Conservation (phyloP, 2,329 filamentous ascomycete genomes). For the Aspergillus oerlinghausenensis region DNA sequence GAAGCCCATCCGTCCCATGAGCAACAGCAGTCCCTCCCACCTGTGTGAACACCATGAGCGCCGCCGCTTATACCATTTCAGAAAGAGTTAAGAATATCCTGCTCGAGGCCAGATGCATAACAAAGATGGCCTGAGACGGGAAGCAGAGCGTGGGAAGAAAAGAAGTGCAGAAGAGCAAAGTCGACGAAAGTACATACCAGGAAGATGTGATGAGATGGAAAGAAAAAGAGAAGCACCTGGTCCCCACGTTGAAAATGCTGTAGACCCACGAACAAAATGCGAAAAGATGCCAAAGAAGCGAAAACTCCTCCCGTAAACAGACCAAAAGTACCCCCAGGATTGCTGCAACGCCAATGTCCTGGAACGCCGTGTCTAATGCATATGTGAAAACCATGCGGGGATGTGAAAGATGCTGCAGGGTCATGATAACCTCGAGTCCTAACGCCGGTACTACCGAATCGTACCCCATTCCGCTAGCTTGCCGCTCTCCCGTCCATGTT, state of each 20-base stretch:
- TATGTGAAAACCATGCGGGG: conserved; percentile 15
- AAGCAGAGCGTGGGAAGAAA: conserved; percentile 6
- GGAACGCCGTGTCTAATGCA: conserved; percentile 36
- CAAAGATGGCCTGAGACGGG: conserved; percentile 10
- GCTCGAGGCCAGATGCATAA: not conserved
- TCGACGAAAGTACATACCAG: conserved; percentile 15
- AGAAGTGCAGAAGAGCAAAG: conserved; percentile 7
- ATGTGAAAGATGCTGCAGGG: conserved; percentile 7
- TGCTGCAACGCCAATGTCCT: conserved; percentile 22
- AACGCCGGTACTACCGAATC: conserved; percentile 54
- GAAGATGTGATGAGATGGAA: conserved; percentile 17
- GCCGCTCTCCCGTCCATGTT: conserved; percentile 61
- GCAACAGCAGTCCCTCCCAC: conserved; percentile 20
- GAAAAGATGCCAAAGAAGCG: conserved; percentile 26
- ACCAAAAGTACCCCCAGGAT: conserved; percentile 21
- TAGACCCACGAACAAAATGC: conserved; percentile 22
- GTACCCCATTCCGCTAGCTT: conserved; percentile 75
- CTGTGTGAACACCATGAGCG: conserved; percentile 28
- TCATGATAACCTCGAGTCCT: conserved; percentile 3
- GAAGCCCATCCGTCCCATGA: conserved; percentile 6
- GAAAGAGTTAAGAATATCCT: conserved; percentile 2
- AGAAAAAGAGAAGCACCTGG: conserved; percentile 9
- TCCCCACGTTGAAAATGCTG: conserved; percentile 20
- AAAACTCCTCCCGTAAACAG: conserved; percentile 19
- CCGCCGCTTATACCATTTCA: conserved; percentile 26